Conservation (phyloP, 1,284 basidiomycete genomes). For the Sphaerobolus stellatus region DNA sequence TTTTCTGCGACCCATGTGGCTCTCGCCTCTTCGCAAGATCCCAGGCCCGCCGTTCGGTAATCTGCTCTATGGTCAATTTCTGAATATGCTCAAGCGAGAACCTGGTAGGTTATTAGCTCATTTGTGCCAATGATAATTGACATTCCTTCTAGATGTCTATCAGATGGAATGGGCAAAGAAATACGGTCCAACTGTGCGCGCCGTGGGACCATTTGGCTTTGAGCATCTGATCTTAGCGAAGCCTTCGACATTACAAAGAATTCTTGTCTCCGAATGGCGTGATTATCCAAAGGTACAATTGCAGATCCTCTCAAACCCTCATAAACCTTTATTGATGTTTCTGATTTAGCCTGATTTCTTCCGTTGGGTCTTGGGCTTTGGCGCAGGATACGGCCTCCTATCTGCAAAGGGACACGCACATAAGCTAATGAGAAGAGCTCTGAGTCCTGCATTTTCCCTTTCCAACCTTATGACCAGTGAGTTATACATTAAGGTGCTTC, state of each 20-base stretch:
- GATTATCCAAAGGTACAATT: constrained; percentile 44
- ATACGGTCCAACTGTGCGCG: constrained; percentile 42
- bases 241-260: constrained; percentile 42
- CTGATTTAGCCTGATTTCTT: constrained; percentile 39
- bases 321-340: too few relatives aligned
- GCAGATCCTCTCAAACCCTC: too few relatives aligned
- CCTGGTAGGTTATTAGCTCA: too few relatives aligned
- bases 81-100: constrained; percentile 38
- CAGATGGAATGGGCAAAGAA: constrained; percentile 46
- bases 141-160: too few relatives aligned
- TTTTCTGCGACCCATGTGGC: too few relatives aligned
- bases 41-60: too few relatives aligned
- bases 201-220: constrained; percentile 44
- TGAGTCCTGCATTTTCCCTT: constrained; percentile 51
- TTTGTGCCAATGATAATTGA: too few relatives aligned
- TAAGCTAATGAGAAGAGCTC: constrained; percentile 45
- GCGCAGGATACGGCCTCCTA: constrained; percentile 45
- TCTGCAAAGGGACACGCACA: constrained; percentile 48
- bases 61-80: constrained; percentile 34
- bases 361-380: constrained; percentile 40
- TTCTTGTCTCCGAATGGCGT: constrained; percentile 43
- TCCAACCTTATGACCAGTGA: constrained; percentile 44
- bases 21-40: too few relatives aligned
- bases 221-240: constrained; percentile 44
- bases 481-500: constrained; percentile 21